Percentiles rank a stretch among this genome's conserved stretches.
These are phyloP conservation scores for Neofusicoccum sp. DNA, from an alignment of 2,329 filamentous ascomycete species.

Conservation along the genomic window DNA sequence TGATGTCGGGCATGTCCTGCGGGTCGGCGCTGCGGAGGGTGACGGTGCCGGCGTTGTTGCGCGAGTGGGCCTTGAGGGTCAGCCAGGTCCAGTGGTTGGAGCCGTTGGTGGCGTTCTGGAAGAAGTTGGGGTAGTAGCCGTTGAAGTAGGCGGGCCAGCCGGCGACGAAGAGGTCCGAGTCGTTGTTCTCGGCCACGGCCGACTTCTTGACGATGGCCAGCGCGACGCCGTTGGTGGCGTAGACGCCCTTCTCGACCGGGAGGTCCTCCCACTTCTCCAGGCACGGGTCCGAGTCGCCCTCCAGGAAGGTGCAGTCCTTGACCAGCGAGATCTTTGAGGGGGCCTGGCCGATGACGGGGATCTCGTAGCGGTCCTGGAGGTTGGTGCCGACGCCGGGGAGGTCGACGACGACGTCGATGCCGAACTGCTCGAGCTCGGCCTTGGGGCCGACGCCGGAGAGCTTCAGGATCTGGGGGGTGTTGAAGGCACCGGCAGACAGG, in stretches of 20 bases:
- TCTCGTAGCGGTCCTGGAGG: constrained; percentile 61
- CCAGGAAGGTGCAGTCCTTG: constrained; percentile 37
- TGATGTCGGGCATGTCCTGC: constrained; percentile 61
- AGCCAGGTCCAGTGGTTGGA: constrained; percentile 50
- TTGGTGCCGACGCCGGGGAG: constrained; percentile 64
- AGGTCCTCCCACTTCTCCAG: constrained; percentile 34
- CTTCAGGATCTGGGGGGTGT: constrained; percentile 64
- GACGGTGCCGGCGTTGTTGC: constrained; percentile 62
- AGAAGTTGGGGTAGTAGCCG: constrained; percentile 57
- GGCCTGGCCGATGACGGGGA: constrained; percentile 51
- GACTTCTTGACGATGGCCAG: constrained; percentile 46
- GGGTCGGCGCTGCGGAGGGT: constrained; percentile 61
- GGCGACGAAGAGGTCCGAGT: constrained; percentile 48
- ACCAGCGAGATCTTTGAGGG: constrained; percentile 33
- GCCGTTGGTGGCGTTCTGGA: constrained; percentile 44
- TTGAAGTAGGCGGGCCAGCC: constrained; percentile 56
- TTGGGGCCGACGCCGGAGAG: constrained; percentile 62
- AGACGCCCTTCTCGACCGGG: constrained; percentile 36
- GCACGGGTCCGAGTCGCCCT: constrained; percentile 41
- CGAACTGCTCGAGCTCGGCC: constrained; percentile 51
- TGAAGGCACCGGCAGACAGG: constrained; percentile 55
- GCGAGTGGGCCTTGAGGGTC: constrained; percentile 62
- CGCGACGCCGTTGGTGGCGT: constrained; percentile 54
- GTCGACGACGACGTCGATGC: constrained; percentile 56
- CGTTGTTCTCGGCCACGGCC: constrained; percentile 45